phyloP scores from a whole-genome alignment of 441 rosid genomes.

The Erysimum cheiri region DNA sequence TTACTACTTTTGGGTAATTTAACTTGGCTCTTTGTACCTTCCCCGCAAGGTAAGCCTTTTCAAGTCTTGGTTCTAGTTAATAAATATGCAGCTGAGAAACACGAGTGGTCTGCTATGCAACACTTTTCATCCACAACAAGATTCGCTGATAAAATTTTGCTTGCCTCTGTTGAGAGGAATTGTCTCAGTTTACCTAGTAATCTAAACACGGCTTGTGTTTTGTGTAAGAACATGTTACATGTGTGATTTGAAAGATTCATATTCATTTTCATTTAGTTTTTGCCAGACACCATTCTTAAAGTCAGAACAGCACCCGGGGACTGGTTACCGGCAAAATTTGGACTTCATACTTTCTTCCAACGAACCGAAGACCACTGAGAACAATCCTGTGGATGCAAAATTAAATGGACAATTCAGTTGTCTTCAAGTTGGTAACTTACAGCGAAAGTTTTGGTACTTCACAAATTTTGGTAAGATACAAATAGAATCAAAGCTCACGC shows the following conservation, averaged over 20 bases:
- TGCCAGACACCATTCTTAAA: constrained; percentile 8
- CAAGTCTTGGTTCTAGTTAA: constrained; percentile 1
- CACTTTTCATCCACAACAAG: constrained; percentile 24
- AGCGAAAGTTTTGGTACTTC: background rate
- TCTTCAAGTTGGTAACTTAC: background rate
- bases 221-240: constrained; percentile 12
- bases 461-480: background rate
- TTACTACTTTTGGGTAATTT: constrained; percentile 19
- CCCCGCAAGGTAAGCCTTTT: constrained; percentile 19
- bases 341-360: constrained; percentile 60
- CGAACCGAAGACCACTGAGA: constrained; percentile 55
- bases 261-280: background rate
- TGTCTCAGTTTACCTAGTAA: background rate
- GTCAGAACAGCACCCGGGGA: constrained; percentile 10
- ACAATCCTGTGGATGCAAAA: constrained; percentile 57
- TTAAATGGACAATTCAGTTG: constrained; percentile 4
- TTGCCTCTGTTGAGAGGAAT: background rate
- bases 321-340: constrained; percentile 53
- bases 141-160: background rate
- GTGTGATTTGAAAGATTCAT: background rate
- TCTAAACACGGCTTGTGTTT: constrained; percentile 15
- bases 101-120: constrained; percentile 28
- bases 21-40: constrained; percentile 22
- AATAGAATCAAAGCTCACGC: background rate
- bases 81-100: constrained; percentile 11